Conservation (phyloP, 345 rosid species). For the Eucalyptus coolabah region DNA sequence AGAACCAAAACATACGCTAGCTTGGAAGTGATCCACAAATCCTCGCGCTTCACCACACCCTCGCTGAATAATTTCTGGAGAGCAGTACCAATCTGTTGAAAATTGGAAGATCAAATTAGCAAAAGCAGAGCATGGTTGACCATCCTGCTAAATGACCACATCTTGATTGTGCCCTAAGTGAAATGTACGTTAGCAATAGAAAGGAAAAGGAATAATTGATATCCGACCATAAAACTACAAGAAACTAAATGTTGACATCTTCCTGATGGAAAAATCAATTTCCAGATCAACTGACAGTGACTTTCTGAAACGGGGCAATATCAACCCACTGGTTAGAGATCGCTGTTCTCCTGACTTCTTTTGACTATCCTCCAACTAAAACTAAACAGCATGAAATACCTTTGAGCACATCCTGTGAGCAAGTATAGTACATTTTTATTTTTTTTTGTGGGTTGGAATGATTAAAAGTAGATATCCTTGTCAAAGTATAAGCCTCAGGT, state of each 20-base stretch:
- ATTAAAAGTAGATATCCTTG: background rate
- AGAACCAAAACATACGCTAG: conserved; percentile 33
- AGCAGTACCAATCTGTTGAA: conserved; percentile 49
- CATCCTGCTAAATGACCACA: background rate
- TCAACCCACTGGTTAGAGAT: background rate
- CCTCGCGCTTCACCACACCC: conserved; percentile 69
- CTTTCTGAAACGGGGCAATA: background rate
- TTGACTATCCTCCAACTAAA: background rate
- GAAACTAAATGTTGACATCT: background rate
- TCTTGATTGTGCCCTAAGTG: background rate
- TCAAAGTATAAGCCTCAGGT: background rate
- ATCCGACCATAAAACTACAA: background rate
- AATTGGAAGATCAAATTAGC: background rate
- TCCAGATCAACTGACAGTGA: background rate
- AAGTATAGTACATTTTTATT: background rate
- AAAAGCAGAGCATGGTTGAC: background rate
- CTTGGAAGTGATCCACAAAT: conserved; percentile 64
- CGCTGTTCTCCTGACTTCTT: background rate
- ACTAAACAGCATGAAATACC: background rate
- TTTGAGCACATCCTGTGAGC: background rate
- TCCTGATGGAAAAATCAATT: background rate
- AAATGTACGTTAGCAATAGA: background rate
- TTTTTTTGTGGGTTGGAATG: background rate
- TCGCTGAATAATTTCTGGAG: conserved; percentile 56
- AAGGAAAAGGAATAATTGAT: background rate